Evolutionary conservation across 148 eudicot species (phyloP).

Genomic region (Persicaria tinctoria): DNA sequence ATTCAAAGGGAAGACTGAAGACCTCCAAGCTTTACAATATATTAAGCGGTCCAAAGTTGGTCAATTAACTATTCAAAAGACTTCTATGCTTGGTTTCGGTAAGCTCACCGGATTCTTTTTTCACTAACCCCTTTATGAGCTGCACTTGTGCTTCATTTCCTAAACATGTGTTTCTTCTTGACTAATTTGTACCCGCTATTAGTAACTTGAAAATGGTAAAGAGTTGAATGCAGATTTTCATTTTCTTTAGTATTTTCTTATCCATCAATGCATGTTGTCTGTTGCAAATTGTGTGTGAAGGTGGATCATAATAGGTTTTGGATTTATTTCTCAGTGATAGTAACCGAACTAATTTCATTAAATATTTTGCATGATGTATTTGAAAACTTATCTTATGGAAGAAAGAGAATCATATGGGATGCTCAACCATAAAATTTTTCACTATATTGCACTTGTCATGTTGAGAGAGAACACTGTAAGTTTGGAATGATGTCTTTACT

Average conservation of each 20-base stretch:
- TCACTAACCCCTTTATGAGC: background rate
- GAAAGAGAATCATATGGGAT: background rate
- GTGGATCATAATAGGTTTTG: too few species aligned
- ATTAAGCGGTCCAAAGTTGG: conserved; percentile 84
- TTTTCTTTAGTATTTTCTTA: background rate
- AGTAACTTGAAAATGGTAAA: background rate
- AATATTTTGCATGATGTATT: too few species aligned
- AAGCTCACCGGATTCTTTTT: conserved; percentile 7
- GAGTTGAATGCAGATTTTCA: background rate
- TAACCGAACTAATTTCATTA: too few species aligned
- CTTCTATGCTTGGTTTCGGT: conserved; percentile 93
- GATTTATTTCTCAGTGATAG: too few species aligned
- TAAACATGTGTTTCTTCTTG: background rate
- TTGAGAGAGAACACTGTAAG: background rate
- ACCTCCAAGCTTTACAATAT: conserved; percentile 46
- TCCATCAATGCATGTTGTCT: too few species aligned
- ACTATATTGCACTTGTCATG: background rate
- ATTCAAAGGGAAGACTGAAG: conserved; percentile 87
- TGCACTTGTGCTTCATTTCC: background rate
- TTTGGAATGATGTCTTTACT: background rate
- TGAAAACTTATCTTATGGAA: too few species aligned
- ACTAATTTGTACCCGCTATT: background rate
- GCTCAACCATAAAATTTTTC: background rate
- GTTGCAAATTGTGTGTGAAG: too few species aligned
- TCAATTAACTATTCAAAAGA: conserved; percentile 58